Conservation (phyloP, 768 basidiomycete species). For the Tephrocybe sp. region DNA sequence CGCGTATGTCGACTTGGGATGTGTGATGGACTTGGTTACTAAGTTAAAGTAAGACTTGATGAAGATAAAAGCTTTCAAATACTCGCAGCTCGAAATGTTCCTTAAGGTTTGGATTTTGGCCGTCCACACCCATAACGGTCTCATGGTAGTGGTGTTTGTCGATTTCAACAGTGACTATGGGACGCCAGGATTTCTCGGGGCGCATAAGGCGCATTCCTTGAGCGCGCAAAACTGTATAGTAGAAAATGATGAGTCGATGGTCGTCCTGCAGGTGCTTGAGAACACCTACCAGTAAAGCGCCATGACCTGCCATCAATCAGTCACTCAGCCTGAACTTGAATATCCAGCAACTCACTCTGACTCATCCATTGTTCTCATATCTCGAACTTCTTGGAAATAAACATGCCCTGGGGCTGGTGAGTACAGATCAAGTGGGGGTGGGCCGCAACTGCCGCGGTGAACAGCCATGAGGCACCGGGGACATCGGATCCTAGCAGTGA, state of each 20-base stretch:
- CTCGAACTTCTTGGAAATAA: too few species aligned
- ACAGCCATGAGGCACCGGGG: too few species aligned
- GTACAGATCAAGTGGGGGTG: too few species aligned
- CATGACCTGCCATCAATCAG: slow-evolving; percentile 25
- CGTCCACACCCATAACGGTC: slow-evolving; percentile 61
- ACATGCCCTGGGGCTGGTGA: too few species aligned
- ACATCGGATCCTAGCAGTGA: too few species aligned
- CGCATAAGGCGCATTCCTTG: slow-evolving; percentile 50
- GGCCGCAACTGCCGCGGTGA: too few species aligned
- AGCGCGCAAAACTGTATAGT: slow-evolving; percentile 36
- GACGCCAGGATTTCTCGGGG: slow-evolving; percentile 65
- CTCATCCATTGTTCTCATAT: neutral
- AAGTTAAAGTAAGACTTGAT: neutral
- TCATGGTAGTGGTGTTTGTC: slow-evolving; percentile 56
- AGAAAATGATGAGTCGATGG: neutral
- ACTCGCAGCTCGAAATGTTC: slow-evolving; percentile 54
- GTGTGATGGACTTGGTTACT: slow-evolving; percentile 40
- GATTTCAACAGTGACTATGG: slow-evolving; percentile 59
- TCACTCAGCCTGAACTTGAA: neutral
- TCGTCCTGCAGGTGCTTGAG: neutral
- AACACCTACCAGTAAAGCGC: slow-evolving; percentile 29
- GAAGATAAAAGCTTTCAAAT: neutral
- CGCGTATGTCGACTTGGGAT: slow-evolving; percentile 50
- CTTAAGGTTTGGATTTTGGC: slow-evolving; percentile 69
- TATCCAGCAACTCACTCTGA: slow-evolving; percentile 1